Evolutionary conservation across 2,329 filamentous ascomycete genomes (phyloP), one percentile per base, ranked within the genome.

Genomic region (Calonectria crousiana): DNA sequence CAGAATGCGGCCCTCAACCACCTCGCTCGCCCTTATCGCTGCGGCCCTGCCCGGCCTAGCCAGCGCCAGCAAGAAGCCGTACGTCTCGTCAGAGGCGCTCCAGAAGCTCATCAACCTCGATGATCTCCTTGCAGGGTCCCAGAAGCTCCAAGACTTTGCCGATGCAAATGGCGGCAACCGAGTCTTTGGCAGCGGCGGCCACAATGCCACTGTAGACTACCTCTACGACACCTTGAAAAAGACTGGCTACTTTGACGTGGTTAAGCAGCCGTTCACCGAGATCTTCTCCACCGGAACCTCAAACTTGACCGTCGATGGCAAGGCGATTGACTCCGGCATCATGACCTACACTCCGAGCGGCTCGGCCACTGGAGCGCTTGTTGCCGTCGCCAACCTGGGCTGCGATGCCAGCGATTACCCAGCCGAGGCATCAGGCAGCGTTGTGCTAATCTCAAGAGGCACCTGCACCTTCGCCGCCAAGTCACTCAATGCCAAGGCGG

Each of bases 381-480:
- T 90, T 53, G 79, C 83, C 30, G 88, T 90, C 20, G 81, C 84
- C 30, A 89, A 89, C 80, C 81, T 91, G 4, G 91, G 91, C 53
- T 93, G 92, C 81, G 81, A 81, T 6, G 83, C 84, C 14, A 81
- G 83, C 16, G 90, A 93, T 80, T 93, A 86, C 81, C 89, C 92
- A 0, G 83, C 86, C 2, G 85, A 85, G 20, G 84, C 91, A 18
- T 78, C 85, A 4, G 91, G 89, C 47, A 89, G 87, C 26, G 88
- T 94, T 58, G 92, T 91, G 6, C 85, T 94, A 28, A 87, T 93
- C 69, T 86, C 86, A 8, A 89, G 92, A 77, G 92, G 92, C 70
- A 83, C 78, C 1, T 94, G 92, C 80, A 78, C 87, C 20, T 94
- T 93, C 71, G 88, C 86, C 10, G 78, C 86, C 28, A 94, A 94